Evolutionary conservation across 1,284 basidiomycete genomes (phyloP).

Genomic region (Sanghuangporus weigelae): DNA sequence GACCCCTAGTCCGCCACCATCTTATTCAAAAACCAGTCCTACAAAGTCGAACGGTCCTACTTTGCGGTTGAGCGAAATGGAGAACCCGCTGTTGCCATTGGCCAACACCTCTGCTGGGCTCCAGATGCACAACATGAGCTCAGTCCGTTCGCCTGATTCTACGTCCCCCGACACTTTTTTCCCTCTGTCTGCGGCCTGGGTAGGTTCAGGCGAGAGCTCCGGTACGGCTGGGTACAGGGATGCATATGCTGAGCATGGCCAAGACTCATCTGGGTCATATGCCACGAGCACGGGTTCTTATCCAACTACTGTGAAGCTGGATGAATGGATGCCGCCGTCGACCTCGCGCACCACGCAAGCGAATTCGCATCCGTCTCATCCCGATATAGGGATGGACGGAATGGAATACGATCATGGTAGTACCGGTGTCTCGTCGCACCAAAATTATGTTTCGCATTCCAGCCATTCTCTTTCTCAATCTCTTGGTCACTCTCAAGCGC

Average conservation of each 20-base stretch:
- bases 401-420: conserved; percentile 16
- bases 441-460: conserved; percentile 6
- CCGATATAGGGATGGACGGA: conserved; percentile 14
- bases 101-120: not conserved
- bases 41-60: not conserved
- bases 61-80: not conserved
- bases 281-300: not conserved
- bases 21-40: not conserved
- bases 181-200: not conserved
- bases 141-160: conserved; percentile 1
- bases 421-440: conserved; percentile 5
- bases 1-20: conserved; percentile 8
- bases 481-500: not conserved
- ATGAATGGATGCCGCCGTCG: conserved; percentile 12
- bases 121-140: conserved; percentile 1
- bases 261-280: not conserved
- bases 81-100: not conserved
- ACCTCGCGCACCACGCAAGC: conserved; percentile 9
- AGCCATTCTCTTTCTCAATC: conserved; percentile 1
- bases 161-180: not conserved
- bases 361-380: conserved; percentile 16
- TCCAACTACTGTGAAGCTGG: conserved; percentile 5
- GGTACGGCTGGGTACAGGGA: not conserved
- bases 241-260: not conserved
- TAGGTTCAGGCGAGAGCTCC: not conserved